A percentile compares a stretch with the other conserved stretches of the same genome.
Conservation (phyloP, 352 stramenopile genomes). For the Globisporangium radiosum region DNA sequence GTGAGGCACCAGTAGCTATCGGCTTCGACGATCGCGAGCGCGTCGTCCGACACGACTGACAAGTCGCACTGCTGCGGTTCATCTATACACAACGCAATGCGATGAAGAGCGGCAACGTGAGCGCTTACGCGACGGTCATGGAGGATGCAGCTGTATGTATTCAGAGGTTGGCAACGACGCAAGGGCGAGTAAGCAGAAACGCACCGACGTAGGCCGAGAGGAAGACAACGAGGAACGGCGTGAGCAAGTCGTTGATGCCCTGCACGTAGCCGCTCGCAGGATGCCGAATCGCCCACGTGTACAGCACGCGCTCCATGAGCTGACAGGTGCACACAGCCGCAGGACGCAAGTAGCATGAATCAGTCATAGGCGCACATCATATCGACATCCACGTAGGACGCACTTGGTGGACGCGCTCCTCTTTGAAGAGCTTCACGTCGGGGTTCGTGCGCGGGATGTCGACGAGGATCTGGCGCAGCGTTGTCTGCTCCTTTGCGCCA, state of each 20-base stretch:
- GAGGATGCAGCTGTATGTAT: neutral
- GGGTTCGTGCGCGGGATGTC: constrained; percentile 97
- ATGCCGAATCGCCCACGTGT: constrained; percentile 99
- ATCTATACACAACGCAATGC: constrained; percentile 21
- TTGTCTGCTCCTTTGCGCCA: constrained; percentile 94
- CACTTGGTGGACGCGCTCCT: constrained; percentile 88
- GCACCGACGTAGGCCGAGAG: constrained; percentile 78
- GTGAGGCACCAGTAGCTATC: constrained; percentile 99
- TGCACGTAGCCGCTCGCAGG: constrained; percentile 98
- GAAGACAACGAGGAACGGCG: constrained; percentile 97
- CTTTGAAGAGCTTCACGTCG: constrained; percentile 95
- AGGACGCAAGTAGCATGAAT: neutral
- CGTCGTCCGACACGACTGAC: constrained; percentile 48
- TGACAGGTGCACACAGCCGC: constrained; percentile 26
- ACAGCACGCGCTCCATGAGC: constrained; percentile 95
- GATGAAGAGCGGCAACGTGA: neutral
- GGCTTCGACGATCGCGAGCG: constrained; percentile 89
- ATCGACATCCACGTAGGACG: neutral
- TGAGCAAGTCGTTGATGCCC: constrained; percentile 99
- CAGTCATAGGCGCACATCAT: neutral
- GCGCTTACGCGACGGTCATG: neutral
- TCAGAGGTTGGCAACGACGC: neutral
- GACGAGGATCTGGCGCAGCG: constrained; percentile 95
- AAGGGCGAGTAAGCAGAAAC: neutral
- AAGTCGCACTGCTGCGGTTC: constrained; percentile 76